Evolutionary conservation across 345 rosid genomes (phyloP).

Genomic region (Heritiera fomes): DNA sequence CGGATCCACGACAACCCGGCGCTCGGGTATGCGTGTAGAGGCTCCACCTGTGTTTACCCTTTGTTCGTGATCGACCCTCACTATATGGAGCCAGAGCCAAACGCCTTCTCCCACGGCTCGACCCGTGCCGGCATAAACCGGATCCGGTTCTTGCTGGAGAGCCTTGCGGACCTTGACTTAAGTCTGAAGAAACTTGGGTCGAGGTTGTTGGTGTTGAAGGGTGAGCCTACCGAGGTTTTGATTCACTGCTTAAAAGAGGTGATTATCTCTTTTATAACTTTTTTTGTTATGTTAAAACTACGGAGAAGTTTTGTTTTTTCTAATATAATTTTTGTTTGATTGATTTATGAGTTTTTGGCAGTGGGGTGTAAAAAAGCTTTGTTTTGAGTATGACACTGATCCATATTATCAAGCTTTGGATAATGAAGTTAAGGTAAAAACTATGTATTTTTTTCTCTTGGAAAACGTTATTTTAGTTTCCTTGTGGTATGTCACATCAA

Average conservation of each 20-base stretch:
- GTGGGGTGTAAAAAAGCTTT: conserved; percentile 80
- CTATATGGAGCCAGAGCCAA: conserved; percentile 76
- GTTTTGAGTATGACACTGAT: conserved; percentile 85
- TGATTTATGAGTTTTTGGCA: conserved; percentile 30
- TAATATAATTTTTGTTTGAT: not conserved
- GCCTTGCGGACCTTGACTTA: conserved; percentile 67
- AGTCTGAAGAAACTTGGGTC: conserved; percentile 67
- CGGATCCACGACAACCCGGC: conserved; percentile 97
- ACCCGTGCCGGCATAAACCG: conserved; percentile 69
- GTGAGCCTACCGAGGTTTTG: conserved; percentile 66
- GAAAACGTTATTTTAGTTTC: not conserved
- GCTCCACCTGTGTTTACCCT: conserved; percentile 56
- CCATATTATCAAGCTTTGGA: conserved; percentile 85
- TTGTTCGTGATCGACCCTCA: conserved; percentile 86
- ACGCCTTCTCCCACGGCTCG: conserved; percentile 73
- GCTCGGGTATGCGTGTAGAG: conserved; percentile 59
- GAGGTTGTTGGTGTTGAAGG: conserved; percentile 54
- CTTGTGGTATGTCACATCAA: not conserved
- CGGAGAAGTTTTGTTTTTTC: not conserved
- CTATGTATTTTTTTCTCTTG: not conserved
- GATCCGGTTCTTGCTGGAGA: conserved; percentile 78
- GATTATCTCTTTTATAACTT: not conserved
- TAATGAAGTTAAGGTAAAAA: conserved; percentile 60
- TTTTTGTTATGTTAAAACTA: not conserved
- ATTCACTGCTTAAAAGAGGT: conserved; percentile 79